Percentiles rank a stretch among this genome's conserved stretches.
Evolutionary conservation across 1,139 yeast genomes (phyloP).

Genomic region (Keqinozyma sinolaborantium): DNA sequence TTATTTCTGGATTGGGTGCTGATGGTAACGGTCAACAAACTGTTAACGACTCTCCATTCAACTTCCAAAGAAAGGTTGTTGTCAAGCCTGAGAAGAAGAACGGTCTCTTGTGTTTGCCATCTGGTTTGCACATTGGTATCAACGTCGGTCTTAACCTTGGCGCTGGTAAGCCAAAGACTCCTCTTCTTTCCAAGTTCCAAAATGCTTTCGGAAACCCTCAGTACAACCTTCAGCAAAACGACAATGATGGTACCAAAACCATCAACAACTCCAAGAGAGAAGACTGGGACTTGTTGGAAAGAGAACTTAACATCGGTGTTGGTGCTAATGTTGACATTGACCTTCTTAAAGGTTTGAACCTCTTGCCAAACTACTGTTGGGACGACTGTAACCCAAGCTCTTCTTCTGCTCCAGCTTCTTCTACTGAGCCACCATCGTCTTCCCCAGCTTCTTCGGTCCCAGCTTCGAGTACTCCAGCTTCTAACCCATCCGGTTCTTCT

Average conservation of each 20-base stretch:
- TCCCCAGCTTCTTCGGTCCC: slow-evolving; percentile 6
- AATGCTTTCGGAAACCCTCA: no score
- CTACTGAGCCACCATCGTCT: slow-evolving; percentile 8
- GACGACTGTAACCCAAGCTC: slow-evolving; percentile 10
- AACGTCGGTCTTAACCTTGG: no score
- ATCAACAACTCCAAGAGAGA: slow-evolving; percentile 1
- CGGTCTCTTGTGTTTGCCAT: slow-evolving; percentile 25
- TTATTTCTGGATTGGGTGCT: slow-evolving; percentile 16
- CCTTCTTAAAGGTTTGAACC: slow-evolving; percentile 8
- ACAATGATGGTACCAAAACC: no score
- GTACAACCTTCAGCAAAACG: no score
- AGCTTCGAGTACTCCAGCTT: slow-evolving; percentile 6
- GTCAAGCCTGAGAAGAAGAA: slow-evolving; percentile 16
- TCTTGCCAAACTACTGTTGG: slow-evolving; percentile 32
- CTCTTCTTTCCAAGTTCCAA: slow-evolving; percentile 1
- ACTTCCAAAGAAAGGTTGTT: slow-evolving; percentile 24
- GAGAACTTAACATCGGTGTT: slow-evolving; percentile 16
- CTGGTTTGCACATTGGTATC: slow-evolving; percentile 21
- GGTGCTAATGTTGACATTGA: slow-evolving; percentile 12
- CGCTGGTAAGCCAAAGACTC: slow-evolving; percentile 1
- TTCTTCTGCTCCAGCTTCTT: slow-evolving; percentile 8
- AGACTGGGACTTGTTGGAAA: no score
- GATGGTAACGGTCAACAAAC: slow-evolving; percentile 10
- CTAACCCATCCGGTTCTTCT: no score
- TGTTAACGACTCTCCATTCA: slow-evolving; percentile 16